Evolutionary conservation across 352 stramenopile genomes (phyloP).

Genomic region (Phytophthora cactorum): DNA sequence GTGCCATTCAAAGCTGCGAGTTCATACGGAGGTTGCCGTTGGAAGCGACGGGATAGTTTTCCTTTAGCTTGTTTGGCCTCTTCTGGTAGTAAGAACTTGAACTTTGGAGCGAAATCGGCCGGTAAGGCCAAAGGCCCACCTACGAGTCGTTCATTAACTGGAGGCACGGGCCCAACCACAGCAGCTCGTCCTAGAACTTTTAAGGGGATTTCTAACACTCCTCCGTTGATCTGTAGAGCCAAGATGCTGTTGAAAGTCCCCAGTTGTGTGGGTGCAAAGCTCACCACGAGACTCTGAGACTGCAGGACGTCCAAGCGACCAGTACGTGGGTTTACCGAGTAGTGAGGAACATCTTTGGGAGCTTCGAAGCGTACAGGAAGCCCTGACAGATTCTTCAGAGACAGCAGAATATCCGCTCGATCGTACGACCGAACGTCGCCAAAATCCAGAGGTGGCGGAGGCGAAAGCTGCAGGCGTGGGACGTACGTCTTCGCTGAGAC

Average conservation of each 20-base stretch:
- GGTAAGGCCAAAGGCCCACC: slow-evolving; percentile 76
- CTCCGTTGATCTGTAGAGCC: slow-evolving; percentile 52
- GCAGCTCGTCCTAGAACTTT: slow-evolving; percentile 69
- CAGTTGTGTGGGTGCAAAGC: slow-evolving; percentile 89
- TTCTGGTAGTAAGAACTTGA: slow-evolving; percentile 90
- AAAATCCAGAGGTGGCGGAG: slow-evolving; percentile 70
- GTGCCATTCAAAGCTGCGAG: slow-evolving; percentile 66
- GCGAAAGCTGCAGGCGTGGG: slow-evolving; percentile 57
- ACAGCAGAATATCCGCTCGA: slow-evolving; percentile 83
- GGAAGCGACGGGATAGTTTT: slow-evolving; percentile 52
- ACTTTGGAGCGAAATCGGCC: slow-evolving; percentile 86
- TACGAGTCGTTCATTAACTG: slow-evolving; percentile 36
- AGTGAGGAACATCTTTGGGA: slow-evolving; percentile 70
- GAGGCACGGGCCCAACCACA: slow-evolving; percentile 49
- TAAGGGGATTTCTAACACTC: slow-evolving; percentile 61
- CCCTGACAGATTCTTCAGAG: slow-evolving; percentile 80
- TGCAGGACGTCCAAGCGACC: slow-evolving; percentile 87
- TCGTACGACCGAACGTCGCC: slow-evolving; percentile 83
- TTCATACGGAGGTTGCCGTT: slow-evolving; percentile 72
- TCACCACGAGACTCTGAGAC: slow-evolving; percentile 89
- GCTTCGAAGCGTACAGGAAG: slow-evolving; percentile 74
- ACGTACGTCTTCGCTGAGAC: slow-evolving; percentile 65
- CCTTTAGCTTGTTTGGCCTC: slow-evolving; percentile 71
- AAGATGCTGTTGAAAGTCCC: slow-evolving; percentile 70
- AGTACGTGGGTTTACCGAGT: slow-evolving; percentile 60